Evolutionary conservation across 352 stramenopile genomes (phyloP), one percentile per base, ranked within the genome.

Genomic region (Globisporangium canariense): DNA sequence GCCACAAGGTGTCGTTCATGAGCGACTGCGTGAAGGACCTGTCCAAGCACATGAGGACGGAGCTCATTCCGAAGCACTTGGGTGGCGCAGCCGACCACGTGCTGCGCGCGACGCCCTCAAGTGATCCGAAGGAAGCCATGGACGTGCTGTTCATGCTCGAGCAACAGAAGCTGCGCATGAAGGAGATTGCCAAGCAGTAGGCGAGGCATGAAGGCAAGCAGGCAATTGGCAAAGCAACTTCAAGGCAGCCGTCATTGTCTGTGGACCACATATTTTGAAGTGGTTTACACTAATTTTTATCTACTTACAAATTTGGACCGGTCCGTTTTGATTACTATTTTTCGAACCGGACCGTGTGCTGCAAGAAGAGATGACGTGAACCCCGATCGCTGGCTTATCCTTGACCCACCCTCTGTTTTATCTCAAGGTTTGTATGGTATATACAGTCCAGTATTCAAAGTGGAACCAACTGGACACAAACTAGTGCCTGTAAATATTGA

Each of bases 1-100:
- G 76, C 13, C 58, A 71, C 56, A 90, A 90, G 41, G 68, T 86
- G n/a, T 76, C 72, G 22, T 85, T 90, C 55, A 86, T 90, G 75
- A 74, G 74, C 34, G 70, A 85, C 43, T 83, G 76, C 49, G 72
- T 73, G 20, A 76, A 63, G 7, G 81, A 88, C 22, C 56, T 89
- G 46, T 72, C 77, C 18, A 83, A 83, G 69, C 74, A 87, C 64
- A 87, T 90, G 78, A 68, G 74, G 52, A 68, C 74, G 11, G 70
- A 86, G 30, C 55, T 87, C 25, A 81, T 90, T 32, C 80, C 80
- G 13, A 65, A 68, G 58, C 77, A 86, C 57, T 73, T 90, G 64
- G 80, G 80, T 28, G 78, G 80, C 30, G 57, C 50, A 7, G 64
- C 71, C 0, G 71, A 77, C 36, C 81, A 88, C 47, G 67, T 71